Evolutionary conservation across 495 filamentous ascomycete genomes (phyloP), one percentile per base, ranked within the genome.

Genomic region (Penicillium argentinense): DNA sequence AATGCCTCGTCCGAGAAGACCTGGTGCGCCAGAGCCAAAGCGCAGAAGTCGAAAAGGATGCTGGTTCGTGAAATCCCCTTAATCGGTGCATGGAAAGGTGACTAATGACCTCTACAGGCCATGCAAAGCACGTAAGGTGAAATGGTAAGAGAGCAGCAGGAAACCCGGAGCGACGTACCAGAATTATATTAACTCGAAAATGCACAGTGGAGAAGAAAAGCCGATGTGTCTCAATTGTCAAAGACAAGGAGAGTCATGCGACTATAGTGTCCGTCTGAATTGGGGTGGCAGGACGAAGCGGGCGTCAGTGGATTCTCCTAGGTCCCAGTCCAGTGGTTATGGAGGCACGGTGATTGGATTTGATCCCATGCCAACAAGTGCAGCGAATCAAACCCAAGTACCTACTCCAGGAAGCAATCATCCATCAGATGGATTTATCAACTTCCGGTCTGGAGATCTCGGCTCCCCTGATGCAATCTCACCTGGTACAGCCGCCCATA

Each of bases 71-170:
- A 24, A 14, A 12, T 13, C 2, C 1, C 3, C 8, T 34, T 8
- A 25, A 21, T 12, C 12, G 9, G 0, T 13, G 4, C 27, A n/a
- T 40, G 28, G 26, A 41, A 14, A 24, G 25, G 5, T 7, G 18
- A 19, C 26, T 44, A 24, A 43, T 16, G 12, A 26, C 22, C 23
- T 17, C 12, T 6, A 18, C 26, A 90, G 87, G 85, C 86, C 85
- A 16, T 95, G 89, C 71, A 95, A 95, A 67, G 79, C 82, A 42
- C 78, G 87, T 41, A 95, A 92, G 63, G 83, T 93, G 51, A 93
- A 95, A 73, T 93, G 89, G 78, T 79, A 71, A 56, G 56, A 54
- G 24, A 19, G 33, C n/a, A 12, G 3, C 17, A 24, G 12, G 6
- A 8, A n/a, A 1, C 7, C 6, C 21, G 14, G 11, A 27, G 24